Base-by-base conservation (phyloP, 164 flowering plant species). In the Taxillus chinensis region DNA sequence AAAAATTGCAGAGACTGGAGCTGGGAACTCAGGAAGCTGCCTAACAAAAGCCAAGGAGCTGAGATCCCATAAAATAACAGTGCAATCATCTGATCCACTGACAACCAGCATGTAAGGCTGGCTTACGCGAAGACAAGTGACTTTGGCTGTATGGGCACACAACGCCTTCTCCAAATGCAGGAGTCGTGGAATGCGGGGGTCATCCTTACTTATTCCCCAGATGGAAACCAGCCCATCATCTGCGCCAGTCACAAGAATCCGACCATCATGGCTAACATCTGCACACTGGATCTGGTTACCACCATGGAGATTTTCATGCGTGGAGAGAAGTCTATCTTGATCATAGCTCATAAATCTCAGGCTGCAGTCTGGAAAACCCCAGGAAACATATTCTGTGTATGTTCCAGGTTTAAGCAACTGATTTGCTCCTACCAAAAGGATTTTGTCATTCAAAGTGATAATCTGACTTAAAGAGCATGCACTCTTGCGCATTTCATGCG, bases 281-380 rank as follows among this genome's bases (percentile, higher is more conserved):
- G 77, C 83, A 69, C 96, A 89, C 75, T 84, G 96, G 62, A 93
- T 82, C 74, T 87, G 97, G 76, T 85, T 73, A 39, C 96, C 96
- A 3, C 84, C 89, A 70, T 93, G 99, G 65, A 90, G 96, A 73
- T 77, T 86, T 70, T 93, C 99, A 67, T 93, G 99, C 7, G 99
- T 90, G 0, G 96, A 89, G 45, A 91, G 83, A 38, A 93, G 96
- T 67, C 72, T 79, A 61, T 93, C 97, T 62, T 89, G 97, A 70
- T 93, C 97, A 70, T 90, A 87, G 73, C 84, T 82, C 73, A 90
- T 59, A 69, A 90, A 83, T 70, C 99, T 79, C 83, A 93, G 74
- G 73, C 93, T 90, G 57, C 91, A 83, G 70, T 93, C 99, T 2
- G 96, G 93, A 65, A 87, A 93, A 42, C 99, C 99, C 99, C 99